These are phyloP conservation scores for Xylariaceae sp. DNA, from an alignment of 2,329 filamentous ascomycete genomes.

Conservation along the genomic window DNA sequence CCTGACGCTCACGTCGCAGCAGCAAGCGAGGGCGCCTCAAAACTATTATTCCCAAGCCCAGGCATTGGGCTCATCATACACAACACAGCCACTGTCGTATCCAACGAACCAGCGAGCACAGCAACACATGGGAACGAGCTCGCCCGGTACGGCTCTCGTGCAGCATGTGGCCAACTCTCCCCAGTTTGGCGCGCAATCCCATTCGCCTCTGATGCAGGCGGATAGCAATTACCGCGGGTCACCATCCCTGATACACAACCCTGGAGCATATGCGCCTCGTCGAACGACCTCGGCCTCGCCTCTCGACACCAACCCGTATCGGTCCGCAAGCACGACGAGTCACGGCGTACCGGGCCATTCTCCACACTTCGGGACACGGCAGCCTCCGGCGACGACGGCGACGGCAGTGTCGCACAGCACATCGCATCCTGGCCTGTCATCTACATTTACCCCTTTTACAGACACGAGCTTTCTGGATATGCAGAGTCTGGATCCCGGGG, in stretches of 20 bases:
- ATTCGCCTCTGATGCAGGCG: slow-evolving; percentile 24
- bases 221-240: slow-evolving; percentile 25
- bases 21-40: slow-evolving; percentile 18
- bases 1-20: slow-evolving; percentile 19
- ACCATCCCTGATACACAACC: slow-evolving; percentile 23
- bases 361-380: slow-evolving; percentile 22
- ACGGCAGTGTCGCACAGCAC: too few species aligned
- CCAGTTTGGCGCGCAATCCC: slow-evolving; percentile 24
- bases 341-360: slow-evolving; percentile 23
- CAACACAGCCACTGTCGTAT: slow-evolving; percentile 20
- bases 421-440: slow-evolving; percentile 21
- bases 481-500: slow-evolving; percentile 17
- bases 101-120: slow-evolving; percentile 20
- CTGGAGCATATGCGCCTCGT: slow-evolving; percentile 19
- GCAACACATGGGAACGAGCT: slow-evolving; percentile 21
- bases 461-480: slow-evolving; percentile 24
- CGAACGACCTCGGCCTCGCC: slow-evolving; percentile 24
- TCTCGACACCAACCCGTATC: slow-evolving; percentile 22
- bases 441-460: slow-evolving; percentile 19
- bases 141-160: slow-evolving; percentile 22
- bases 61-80: slow-evolving; percentile 19
- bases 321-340: slow-evolving; percentile 13
- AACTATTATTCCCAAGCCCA: slow-evolving; percentile 23
- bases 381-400: slow-evolving; percentile 15
- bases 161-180: slow-evolving; percentile 26